Evolutionary conservation across 129 eudicot species (phyloP), one percentile per base, ranked within the genome.

Genomic region (Daucus carota): DNA sequence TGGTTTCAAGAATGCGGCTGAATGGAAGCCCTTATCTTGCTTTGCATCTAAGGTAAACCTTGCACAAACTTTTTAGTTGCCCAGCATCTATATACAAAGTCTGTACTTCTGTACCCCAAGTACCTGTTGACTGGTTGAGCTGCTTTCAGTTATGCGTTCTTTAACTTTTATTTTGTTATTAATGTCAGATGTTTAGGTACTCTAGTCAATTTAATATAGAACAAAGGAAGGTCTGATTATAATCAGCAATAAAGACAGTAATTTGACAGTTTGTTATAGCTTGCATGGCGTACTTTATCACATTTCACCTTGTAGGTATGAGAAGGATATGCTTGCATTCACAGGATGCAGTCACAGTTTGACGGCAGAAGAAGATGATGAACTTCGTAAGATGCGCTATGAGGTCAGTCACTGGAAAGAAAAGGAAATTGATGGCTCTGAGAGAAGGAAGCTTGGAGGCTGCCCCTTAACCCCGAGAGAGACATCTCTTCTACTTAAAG

Each of bases 401-500:
- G 97, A 95, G 82, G 99, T 95, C 48, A 86, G 85, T 82, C 99
- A 95, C 73, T 95, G 99, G 99, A 95, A 95, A 76, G 97, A 91
- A 77, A 95, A 95, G 79, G 99, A 95, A 48, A 91, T 95, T 34
- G 96, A 95, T 40, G 99, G 95, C 7, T 75, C 85, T 17, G 99
- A 95, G 73, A 90, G 83, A 75, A 79, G 99, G 73, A 90, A 82
- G 76, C 88, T 86, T 14, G 99, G 99, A 38, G 99, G 99, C 38
- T 95, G 99, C 86, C 99, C 99, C n/a, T 74, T 92, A 81, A 95
- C 99, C 44, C 99, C 97, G 13, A 81, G 97, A 62, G 99, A 91
- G 77, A 89, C 99, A 0, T 87, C 99, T 52, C 90, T 95, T 79
- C 82, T 89, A 40, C 97, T 95, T 52, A 88, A 85, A 83, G 99